Evolutionary conservation across 2,329 filamentous ascomycete species (phyloP).

Genomic region (Sclerotinia glacialis): DNA sequence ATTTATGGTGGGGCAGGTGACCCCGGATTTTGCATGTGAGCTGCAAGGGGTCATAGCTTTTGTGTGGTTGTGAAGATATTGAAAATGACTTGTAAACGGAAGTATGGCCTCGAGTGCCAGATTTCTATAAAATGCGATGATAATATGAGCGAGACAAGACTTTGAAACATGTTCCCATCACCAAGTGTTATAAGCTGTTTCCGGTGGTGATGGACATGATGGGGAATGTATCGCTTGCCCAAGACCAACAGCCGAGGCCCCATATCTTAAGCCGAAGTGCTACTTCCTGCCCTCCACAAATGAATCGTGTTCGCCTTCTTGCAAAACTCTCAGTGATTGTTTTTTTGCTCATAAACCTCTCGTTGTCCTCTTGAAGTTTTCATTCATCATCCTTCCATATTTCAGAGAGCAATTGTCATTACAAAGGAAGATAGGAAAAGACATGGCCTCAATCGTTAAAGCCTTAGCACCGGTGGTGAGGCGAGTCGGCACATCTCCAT

Average conservation of each 20-base stretch:
- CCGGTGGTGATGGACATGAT: background rate
- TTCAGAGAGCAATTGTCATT: background rate
- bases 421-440: slow-evolving; percentile 1
- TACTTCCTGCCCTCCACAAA: background rate
- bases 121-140: background rate
- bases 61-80: background rate
- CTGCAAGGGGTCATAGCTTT: slow-evolving; percentile 4
- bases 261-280: slow-evolving; percentile 19
- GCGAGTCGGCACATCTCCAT: slow-evolving; percentile 39
- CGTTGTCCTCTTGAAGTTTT: background rate
- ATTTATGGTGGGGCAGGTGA: background rate
- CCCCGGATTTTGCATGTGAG: slow-evolving; percentile 21
- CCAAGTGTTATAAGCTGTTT: background rate
- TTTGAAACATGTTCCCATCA: background rate
- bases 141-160: background rate
- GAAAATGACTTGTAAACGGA: background rate
- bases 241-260: slow-evolving; percentile 17
- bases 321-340: background rate
- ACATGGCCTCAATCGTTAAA: slow-evolving; percentile 50
- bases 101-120: background rate
- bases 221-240: slow-evolving; percentile 2
- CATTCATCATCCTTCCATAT: background rate
- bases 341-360: background rate
- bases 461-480: slow-evolving; percentile 46
- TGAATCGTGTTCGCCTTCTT: slow-evolving; percentile 7